These are phyloP conservation scores for Pseudogymnoascus verrucosus DNA, from an alignment of 2,329 filamentous ascomycete genomes.

Conservation along the genomic window DNA sequence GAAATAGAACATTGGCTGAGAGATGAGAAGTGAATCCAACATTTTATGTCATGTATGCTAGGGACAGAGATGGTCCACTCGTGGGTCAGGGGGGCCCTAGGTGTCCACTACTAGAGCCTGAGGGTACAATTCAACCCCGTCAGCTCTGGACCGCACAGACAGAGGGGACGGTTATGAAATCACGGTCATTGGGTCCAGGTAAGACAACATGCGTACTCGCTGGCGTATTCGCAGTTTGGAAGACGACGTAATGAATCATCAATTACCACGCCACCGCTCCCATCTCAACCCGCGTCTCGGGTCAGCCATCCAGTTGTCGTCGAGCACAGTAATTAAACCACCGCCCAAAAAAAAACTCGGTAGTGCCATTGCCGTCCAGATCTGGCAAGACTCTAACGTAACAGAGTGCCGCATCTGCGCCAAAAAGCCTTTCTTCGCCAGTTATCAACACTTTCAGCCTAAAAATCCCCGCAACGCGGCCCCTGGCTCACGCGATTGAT, in stretches of 20 bases:
- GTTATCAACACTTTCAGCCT: not conserved
- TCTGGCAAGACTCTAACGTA: not conserved
- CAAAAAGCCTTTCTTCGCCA: conserved; percentile 4
- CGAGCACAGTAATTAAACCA: not conserved
- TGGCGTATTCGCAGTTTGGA: not conserved
- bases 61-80: not conserved
- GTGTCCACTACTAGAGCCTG: not conserved
- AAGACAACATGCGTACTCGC: not conserved
- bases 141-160: not conserved
- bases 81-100: not conserved
- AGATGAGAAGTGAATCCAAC: not conserved
- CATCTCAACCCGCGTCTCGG: not conserved
- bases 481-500: not conserved
- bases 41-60: not conserved
- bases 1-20: not conserved
- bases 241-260: not conserved
- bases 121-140: not conserved
- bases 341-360: not conserved
- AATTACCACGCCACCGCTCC: not conserved
- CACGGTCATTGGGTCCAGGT: not conserved
- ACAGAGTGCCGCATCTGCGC: not conserved
- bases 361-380: not conserved
- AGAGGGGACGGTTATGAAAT: not conserved
- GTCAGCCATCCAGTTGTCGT: not conserved
- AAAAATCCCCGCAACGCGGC: not conserved